Evolutionary conservation across 306 rosid species (phyloP), one percentile per base, ranked within the genome.

Genomic region (Abrus precatorius): DNA sequence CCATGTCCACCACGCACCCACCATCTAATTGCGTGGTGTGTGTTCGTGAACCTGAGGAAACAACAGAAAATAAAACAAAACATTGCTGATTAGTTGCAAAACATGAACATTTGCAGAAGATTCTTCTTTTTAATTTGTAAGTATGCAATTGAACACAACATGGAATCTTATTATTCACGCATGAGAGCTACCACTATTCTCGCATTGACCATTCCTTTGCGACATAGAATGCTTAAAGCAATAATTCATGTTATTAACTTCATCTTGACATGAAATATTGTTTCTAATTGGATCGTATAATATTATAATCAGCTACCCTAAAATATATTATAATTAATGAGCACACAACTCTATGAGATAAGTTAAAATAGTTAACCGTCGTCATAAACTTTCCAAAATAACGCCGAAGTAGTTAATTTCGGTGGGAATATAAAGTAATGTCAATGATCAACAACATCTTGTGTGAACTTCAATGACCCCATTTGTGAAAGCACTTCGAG

Each of bases 91-190:
- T 83, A 45, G 44, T 50, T 76, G 52, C 79, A 43, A 60, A 61
- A 61, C 74, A 62, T 52, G 30, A 74, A n/a, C 72, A 75, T 61
- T 76, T 67, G 64, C 13, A 1, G 27, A 74, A 55, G 76, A 81
- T 81, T 82, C 55, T 69, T 68, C 40, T 50, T 56, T 40, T 30
- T 69, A 61, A 80, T 49, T 80, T 72, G 66, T 52, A 52, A 69
- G 5, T 33, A n/a, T 60, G 62, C 75, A 70, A 61, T 83, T 50
- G 52, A 83, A 53, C 43, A 41, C 75, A 64, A 32, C 40, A 55
- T 32, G 76, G 86, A 83, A 83, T 84, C 78, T 74, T 69, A 44
- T 74, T 60, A 44, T 80, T 80, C 57, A 61, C 32, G 70, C 81
- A 75, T 74, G 72, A 55, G 75, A 64, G 27, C 49, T 3, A 6